These are phyloP conservation scores for Cryphonectria radicalis DNA, from an alignment of 2,329 filamentous ascomycete genomes.

Conservation along the genomic window DNA sequence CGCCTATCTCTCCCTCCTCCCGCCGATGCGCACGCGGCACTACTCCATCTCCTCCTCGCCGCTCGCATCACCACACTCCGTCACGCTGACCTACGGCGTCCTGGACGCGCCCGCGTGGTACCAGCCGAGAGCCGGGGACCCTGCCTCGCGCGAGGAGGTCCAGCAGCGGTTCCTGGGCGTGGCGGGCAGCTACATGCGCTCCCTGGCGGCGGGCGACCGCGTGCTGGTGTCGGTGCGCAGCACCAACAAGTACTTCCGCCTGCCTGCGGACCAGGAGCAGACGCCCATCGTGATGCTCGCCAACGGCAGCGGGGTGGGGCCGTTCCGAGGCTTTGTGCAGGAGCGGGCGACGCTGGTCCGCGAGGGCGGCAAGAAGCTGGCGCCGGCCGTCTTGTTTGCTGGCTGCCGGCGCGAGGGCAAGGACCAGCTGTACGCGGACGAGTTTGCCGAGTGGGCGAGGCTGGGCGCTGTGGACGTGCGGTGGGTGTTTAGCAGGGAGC, in stretches of 20 bases:
- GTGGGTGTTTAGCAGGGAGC: slow-evolving; percentile 15
- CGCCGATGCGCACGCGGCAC: slow-evolving; percentile 77
- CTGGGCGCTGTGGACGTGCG: slow-evolving; percentile 75
- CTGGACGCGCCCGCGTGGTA: slow-evolving; percentile 56
- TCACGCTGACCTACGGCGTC: slow-evolving; percentile 71
- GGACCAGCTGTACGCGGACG: slow-evolving; percentile 40
- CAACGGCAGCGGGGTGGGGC: slow-evolving; percentile 62
- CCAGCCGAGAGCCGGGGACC: slow-evolving; percentile 45
- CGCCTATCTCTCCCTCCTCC: slow-evolving; percentile 72
- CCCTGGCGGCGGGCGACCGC: slow-evolving; percentile 48
- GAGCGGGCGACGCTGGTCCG: slow-evolving; percentile 57
- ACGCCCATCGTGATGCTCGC: slow-evolving; percentile 57
- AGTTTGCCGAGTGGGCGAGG: slow-evolving; percentile 50
- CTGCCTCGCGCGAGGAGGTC: not conserved
- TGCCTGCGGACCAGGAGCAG: slow-evolving; percentile 49
- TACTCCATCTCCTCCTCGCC: slow-evolving; percentile 81
- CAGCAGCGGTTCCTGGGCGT: slow-evolving; percentile 59
- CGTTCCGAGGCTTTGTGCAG: slow-evolving; percentile 66
- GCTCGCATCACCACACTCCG: slow-evolving; percentile 57
- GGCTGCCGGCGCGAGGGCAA: slow-evolving; percentile 43
- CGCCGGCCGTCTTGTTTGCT: slow-evolving; percentile 46
- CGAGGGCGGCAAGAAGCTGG: slow-evolving; percentile 72
- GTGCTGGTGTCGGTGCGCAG: slow-evolving; percentile 55
- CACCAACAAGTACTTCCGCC: slow-evolving; percentile 50
- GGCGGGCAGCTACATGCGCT: slow-evolving; percentile 63